A percentile compares a stretch with the other conserved stretches of the same genome.
phyloP scores from a whole-genome alignment of 2,329 filamentous ascomycete genomes.

The Neonectria magnoliae region DNA sequence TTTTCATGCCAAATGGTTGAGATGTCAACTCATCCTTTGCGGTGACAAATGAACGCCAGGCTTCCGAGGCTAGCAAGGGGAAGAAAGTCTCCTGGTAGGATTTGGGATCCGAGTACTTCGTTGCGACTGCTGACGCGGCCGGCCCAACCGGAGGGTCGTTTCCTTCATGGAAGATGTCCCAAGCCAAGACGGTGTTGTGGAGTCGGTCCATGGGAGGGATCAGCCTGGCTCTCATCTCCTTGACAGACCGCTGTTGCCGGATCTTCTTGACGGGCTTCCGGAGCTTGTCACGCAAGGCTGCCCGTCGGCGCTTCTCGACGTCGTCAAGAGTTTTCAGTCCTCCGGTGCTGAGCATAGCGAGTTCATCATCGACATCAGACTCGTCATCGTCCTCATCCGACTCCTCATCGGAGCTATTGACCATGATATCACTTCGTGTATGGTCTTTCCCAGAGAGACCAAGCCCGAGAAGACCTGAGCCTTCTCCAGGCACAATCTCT shows the following conservation, averaged over 20 bases:
- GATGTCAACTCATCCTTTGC: constrained; percentile 86
- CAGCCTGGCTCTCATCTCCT: constrained; percentile 93
- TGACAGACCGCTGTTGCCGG: constrained; percentile 81
- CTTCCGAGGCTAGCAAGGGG: constrained; percentile 88
- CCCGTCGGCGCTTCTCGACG: constrained; percentile 56
- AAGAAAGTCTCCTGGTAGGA: constrained; percentile 92
- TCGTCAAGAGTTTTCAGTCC: constrained; percentile 61
- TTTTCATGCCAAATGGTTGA: constrained; percentile 86
- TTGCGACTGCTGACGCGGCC: constrained; percentile 79
- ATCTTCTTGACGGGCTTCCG: constrained; percentile 84
- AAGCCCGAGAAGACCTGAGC: constrained; percentile 79
- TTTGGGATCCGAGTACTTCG: constrained; percentile 77
- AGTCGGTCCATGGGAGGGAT: constrained; percentile 87
- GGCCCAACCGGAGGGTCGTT: constrained; percentile 84
- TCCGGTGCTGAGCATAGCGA: constrained; percentile 59
- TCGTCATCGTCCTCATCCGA: constrained; percentile 72
- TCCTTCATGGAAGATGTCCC: constrained; percentile 93
- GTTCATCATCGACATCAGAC: constrained; percentile 61
- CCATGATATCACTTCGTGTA: constrained; percentile 88
- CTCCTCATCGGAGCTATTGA: constrained; percentile 82
- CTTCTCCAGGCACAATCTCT: constrained; percentile 68
- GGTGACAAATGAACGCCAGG: constrained; percentile 93
- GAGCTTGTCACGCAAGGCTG: constrained; percentile 63
- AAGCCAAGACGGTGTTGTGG: constrained; percentile 87
- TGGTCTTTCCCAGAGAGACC: constrained; percentile 83